Base-by-base conservation (phyloP, 306 rosid genomes). In the Astragalus glycyphyllos region DNA sequence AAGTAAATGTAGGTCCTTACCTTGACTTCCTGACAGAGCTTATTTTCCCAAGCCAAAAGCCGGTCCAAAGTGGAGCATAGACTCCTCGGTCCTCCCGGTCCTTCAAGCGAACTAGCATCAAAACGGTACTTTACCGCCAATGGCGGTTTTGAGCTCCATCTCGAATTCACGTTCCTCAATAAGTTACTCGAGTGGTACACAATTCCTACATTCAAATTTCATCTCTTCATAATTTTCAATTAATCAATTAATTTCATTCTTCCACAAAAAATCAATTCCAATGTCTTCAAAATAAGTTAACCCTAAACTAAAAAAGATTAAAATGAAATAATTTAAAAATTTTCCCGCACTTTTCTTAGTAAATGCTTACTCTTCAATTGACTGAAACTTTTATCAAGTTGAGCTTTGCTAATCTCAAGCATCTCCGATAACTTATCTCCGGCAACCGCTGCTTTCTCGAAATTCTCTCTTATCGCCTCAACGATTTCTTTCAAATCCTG, bases 11-110 rank as follows among this genome's bases (percentile, higher is more conserved):
- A 6, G 12, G 11, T 55, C 47, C 11, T 44, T 76, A 94, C 97
- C 97, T 94, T 94, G 40, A 94, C 92, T 70, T 94, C 99, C 71
- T 71, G 74, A 8, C 80, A 87, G 31, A 94, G 95, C 88, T 94
- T 94, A 81, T 89, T 87, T 85, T 94, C 99, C 99, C 97, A 94
- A 9, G 99, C 96, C 77, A 87, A 72, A 35, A 94, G 97, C 66
- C 96, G 84, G 49, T 94, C 99, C 69, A 94, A 70, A 5, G 99
- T 91, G 76, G 95, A 87, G 71, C 96, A 82, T 11, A 94, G 81
- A 48, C 97, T 91, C 84, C 82, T 94, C 0, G 82, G 75, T 82
- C 89, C 89, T 61, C 84, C 92, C 54, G 87, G 84, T 58, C 81
- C 80, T 7, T 54, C 82, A 1, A 94, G 89, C 2, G 87, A 79